Evolutionary conservation across 129 eudicot genomes (phyloP), one percentile per base, ranked within the genome.

Genomic region (Pittosporum tobira): DNA sequence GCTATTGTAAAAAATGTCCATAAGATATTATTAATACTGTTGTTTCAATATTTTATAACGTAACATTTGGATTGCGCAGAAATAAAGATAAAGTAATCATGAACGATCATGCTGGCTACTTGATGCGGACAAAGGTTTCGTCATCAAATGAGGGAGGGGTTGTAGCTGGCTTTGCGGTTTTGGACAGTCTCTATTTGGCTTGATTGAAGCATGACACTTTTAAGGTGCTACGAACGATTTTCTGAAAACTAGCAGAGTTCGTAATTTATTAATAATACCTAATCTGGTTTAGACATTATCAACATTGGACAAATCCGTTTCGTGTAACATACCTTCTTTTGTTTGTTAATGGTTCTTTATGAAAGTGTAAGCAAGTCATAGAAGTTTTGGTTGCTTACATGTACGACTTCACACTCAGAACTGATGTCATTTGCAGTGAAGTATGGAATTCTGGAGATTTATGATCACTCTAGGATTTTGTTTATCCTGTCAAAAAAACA

Each of bases 91-190:
- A 60, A 16, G 77, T 91, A 19, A 61, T 91, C 28, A 37, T 76
- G 48, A 91, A 81, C 13, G 72, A 76, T 27, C 75, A 80, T 31
- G 57, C 81, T 37, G 98, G 98, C 50, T 86, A 91, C 71, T 57
- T 91, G 78, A 83, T 91, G 98, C 86, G 98, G 26, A 91, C 98
- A 47, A 91, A 91, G 77, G 94, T 81, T 2, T 80, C 94, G 63
- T 91, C 98, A 21, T 91, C 98, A 30, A 78, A 91, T 24, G 98
- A 91, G 48, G 98, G 98, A 6, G 98, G 95, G 6, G 98, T 91
- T 66, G 98, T 87, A 28, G 94, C 98, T 13, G 98, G 98, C 3
- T 91, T 80, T 73, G 98, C 95, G 15, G 98, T 91, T 73, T 70
- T 91, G 74, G 98, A 91, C 64, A 86, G 98, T 70, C 40, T 91